These are phyloP conservation scores for Wallacemonas sp. DNA, from an alignment of 208 protist genomes.

Conservation along the genomic window DNA sequence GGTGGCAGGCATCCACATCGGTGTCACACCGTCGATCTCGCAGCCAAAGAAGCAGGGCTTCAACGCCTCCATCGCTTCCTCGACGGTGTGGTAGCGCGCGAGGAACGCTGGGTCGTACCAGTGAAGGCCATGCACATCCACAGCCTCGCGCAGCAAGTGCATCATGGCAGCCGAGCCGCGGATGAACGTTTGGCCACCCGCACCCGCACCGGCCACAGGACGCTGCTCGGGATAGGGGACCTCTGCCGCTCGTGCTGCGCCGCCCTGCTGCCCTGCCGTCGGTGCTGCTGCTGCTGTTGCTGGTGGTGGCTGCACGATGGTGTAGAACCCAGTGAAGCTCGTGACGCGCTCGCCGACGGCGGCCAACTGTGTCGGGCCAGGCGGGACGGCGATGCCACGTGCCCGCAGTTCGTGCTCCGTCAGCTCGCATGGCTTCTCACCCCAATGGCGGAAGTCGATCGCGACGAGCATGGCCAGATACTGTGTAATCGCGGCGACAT, in stretches of 20 bases:
- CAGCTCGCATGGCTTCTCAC: slow-evolving; percentile 25
- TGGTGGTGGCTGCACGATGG: neutral
- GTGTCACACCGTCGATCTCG: slow-evolving; percentile 48
- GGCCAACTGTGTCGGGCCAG: slow-evolving; percentile 12
- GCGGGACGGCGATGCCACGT: neutral
- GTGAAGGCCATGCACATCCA: slow-evolving; percentile 50
- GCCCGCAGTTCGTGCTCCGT: neutral
- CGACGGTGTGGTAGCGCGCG: slow-evolving; percentile 26
- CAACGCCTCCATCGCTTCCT: slow-evolving; percentile 39
- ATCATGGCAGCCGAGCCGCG: slow-evolving; percentile 85
- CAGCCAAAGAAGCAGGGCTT: slow-evolving; percentile 63
- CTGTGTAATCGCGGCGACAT: slow-evolving; percentile 45
- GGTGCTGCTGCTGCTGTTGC: neutral
- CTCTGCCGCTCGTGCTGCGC: too few relatives aligned
- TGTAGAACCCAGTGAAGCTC: slow-evolving; percentile 62
- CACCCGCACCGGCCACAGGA: too few relatives aligned
- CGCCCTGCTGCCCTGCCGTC: too few relatives aligned
- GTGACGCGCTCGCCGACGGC: slow-evolving; percentile 39
- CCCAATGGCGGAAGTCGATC: slow-evolving; percentile 89
- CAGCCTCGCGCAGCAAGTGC: slow-evolving; percentile 56
- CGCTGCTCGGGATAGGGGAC: too few relatives aligned
- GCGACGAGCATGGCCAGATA: slow-evolving; percentile 82
- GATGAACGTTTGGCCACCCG: slow-evolving; percentile 21
- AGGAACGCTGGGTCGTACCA: slow-evolving; percentile 72
- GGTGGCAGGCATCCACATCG: slow-evolving; percentile 77